phyloP scores from a whole-genome alignment of 2,329 filamentous ascomycete genomes.

The Alternaria ventricosa region DNA sequence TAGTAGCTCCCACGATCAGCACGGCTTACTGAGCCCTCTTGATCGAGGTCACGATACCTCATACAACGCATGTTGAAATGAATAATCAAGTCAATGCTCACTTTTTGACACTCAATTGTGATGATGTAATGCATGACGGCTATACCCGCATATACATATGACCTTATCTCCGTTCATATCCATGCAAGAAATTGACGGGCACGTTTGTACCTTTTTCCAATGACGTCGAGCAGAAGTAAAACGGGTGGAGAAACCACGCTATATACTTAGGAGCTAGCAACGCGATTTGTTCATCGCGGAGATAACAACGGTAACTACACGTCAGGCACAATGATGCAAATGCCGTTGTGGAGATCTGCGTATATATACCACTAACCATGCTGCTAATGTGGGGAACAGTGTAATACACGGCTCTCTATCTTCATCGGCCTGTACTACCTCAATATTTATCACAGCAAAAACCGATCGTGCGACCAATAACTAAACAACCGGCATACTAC shows the following conservation, averaged over 20 bases:
- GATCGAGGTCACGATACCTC: background rate
- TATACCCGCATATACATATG: background rate
- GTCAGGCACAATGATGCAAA: background rate
- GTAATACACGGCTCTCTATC: background rate
- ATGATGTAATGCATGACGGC: constrained; percentile 10
- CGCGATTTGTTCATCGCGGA: background rate
- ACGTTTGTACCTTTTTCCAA: background rate
- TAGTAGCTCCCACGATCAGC: background rate
- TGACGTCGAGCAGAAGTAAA: background rate
- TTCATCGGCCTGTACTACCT: background rate
- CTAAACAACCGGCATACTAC: background rate
- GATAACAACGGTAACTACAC: background rate
- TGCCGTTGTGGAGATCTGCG: background rate
- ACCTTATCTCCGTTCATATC: background rate
- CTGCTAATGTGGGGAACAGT: background rate
- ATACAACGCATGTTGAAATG: background rate
- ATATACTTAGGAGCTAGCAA: background rate
- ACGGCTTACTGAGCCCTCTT: background rate
- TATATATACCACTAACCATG: background rate
- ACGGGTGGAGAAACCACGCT: background rate
- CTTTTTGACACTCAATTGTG: background rate
- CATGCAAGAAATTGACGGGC: background rate
- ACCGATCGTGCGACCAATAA: background rate
- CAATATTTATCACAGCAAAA: background rate
- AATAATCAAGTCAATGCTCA: background rate